Evolutionary conservation across 1,284 basidiomycete genomes (phyloP).

Genomic region (Meripilus lineatus): DNA sequence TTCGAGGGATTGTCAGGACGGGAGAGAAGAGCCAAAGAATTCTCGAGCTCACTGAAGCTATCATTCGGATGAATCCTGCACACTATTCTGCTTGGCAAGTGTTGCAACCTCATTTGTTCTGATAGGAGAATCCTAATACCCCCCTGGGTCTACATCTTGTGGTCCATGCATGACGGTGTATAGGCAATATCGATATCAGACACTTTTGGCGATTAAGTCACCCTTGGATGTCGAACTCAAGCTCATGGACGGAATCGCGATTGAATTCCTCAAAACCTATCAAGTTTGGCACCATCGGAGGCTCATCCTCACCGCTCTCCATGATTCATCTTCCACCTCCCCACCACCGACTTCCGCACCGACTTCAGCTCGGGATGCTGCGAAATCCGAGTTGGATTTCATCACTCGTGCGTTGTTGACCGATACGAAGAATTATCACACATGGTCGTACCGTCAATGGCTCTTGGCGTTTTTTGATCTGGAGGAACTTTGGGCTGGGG

Average conservation of each 20-base stretch:
- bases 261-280: slow-evolving; percentile 85
- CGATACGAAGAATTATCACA: slow-evolving; percentile 95
- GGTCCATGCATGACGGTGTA: no score
- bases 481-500: slow-evolving; percentile 69
- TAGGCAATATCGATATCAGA: slow-evolving; percentile 92
- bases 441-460: slow-evolving; percentile 95
- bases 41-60: slow-evolving; percentile 78
- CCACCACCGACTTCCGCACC: slow-evolving; percentile 22
- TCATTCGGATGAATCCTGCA: slow-evolving; percentile 86
- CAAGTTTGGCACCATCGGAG: slow-evolving; percentile 98
- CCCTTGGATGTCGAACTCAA: slow-evolving; percentile 72
- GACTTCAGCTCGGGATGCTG: slow-evolving; percentile 15
- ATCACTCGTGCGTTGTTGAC: slow-evolving; percentile 63
- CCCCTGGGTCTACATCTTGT: no score
- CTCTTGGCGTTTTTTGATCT: slow-evolving; percentile 77
- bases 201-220: slow-evolving; percentile 61
- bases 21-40: slow-evolving; percentile 78
- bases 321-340: slow-evolving; percentile 13
- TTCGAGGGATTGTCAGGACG: slow-evolving; percentile 74
- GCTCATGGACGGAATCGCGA: slow-evolving; percentile 82
- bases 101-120: no score
- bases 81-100: slow-evolving; percentile 92
- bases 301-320: slow-evolving; percentile 62
- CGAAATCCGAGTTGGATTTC: slow-evolving; percentile 71
- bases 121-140: no score